Percentiles rank a stretch among this genome's conserved stretches.
These are phyloP conservation scores for Nigrospora osmanthi DNA, from an alignment of 2,329 filamentous ascomycete genomes.

Conservation along the genomic window DNA sequence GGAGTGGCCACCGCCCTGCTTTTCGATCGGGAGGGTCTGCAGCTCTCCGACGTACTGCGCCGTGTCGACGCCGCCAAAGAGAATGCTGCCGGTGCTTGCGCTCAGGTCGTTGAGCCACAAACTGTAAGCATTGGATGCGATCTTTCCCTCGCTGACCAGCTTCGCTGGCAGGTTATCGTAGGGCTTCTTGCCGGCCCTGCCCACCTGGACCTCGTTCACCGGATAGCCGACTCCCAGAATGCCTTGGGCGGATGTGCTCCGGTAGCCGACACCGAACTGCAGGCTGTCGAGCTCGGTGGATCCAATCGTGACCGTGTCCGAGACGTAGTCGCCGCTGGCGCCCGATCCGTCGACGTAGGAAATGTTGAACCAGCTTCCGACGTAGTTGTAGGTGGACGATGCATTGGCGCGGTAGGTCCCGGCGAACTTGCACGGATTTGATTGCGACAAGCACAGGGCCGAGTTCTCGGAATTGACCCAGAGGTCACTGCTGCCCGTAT, in stretches of 20 bases:
- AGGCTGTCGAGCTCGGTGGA: conserved; percentile 43
- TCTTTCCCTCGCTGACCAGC: conserved; percentile 52
- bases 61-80: conserved; percentile 70
- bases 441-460: conserved; percentile 41
- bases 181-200: conserved; percentile 38
- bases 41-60: conserved; percentile 56
- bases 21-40: conserved; percentile 59
- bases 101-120: conserved; percentile 69
- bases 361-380: conserved; percentile 77
- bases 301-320: conserved; percentile 60
- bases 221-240: conserved; percentile 82
- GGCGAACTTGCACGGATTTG: conserved; percentile 46
- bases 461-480: conserved; percentile 64
- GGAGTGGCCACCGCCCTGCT: conserved; percentile 38
- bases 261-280: conserved; percentile 69
- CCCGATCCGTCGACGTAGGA: conserved; percentile 77
- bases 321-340: conserved; percentile 71
- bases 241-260: conserved; percentile 53
- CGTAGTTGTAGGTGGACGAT: conserved; percentile 69
- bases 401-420: conserved; percentile 63
- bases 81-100: conserved; percentile 55
- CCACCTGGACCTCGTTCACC: conserved; percentile 68
- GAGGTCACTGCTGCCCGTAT: conserved; percentile 63
- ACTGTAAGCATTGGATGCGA: conserved; percentile 62
- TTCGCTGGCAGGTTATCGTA: conserved; percentile 66